Evolutionary conservation across 192 early-diverging fungal species (phyloP).

Genomic region (Umbelopsis isabellina): DNA sequence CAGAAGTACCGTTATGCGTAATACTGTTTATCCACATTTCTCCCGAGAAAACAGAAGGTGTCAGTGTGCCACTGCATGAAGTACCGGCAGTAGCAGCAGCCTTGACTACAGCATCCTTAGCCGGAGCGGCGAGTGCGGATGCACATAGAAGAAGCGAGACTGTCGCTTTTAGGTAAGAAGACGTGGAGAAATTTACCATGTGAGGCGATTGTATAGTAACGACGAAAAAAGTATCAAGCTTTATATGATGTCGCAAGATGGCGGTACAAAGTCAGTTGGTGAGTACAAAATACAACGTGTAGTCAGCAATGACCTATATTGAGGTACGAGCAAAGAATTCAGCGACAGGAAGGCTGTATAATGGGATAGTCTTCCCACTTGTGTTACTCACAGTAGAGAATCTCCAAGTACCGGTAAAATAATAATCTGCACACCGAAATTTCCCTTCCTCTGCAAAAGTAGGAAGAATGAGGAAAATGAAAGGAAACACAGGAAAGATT

Average conservation of each 20-base stretch:
- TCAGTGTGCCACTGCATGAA: constrained; percentile 4
- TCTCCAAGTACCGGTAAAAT: neutral
- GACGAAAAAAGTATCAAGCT: too few relatives aligned
- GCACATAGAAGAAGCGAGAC: constrained; percentile 2
- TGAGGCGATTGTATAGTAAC: too few relatives aligned
- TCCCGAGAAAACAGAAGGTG: constrained; percentile 4
- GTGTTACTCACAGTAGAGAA: neutral
- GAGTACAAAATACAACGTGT: too few relatives aligned
- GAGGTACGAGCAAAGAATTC: neutral
- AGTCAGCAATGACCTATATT: too few relatives aligned
- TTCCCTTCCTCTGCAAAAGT: too few relatives aligned
- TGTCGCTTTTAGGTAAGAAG: neutral
- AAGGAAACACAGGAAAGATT: too few relatives aligned
- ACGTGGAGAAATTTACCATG: too few relatives aligned
- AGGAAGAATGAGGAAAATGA: too few relatives aligned
- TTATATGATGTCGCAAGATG: too few relatives aligned
- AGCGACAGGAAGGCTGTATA: neutral
- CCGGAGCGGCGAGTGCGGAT: constrained; percentile 1
- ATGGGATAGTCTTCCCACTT: constrained; percentile 13
- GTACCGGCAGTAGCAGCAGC: neutral
- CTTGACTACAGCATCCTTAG: neutral
- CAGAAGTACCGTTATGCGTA: constrained; percentile 1
- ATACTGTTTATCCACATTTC: constrained; percentile 13
- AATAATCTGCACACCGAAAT: neutral
- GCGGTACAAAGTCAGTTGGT: too few relatives aligned